A percentile compares a stretch with the other conserved stretches of the same genome.
Conservation (phyloP, 352 stramenopile genomes). For the Aphanomyces invadans region DNA sequence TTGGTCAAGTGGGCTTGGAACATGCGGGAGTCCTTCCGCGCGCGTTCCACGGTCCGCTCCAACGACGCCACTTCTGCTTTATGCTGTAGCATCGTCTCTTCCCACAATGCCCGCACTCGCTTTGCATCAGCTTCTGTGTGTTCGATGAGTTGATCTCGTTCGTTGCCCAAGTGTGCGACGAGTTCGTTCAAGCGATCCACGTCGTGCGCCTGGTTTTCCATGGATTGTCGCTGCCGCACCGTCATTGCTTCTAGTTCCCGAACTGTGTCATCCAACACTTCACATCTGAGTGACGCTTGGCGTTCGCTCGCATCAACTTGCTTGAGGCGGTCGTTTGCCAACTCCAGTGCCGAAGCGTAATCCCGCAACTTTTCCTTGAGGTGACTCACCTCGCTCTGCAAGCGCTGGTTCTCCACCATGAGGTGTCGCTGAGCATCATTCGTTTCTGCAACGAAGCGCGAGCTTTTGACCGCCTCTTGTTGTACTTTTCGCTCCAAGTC, state of each 20-base stretch:
- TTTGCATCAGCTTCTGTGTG: slow-evolving; percentile 62
- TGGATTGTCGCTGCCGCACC: neutral
- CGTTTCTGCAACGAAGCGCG: slow-evolving; percentile 1
- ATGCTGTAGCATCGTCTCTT: slow-evolving; percentile 67
- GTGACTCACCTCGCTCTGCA: slow-evolving; percentile 12
- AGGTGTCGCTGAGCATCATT: slow-evolving; percentile 13
- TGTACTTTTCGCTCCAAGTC: slow-evolving; percentile 16
- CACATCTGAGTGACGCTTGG: neutral
- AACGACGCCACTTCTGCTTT: slow-evolving; percentile 43
- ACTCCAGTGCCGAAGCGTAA: neutral
- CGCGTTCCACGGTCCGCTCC: slow-evolving; percentile 36
- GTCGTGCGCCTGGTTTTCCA: slow-evolving; percentile 5
- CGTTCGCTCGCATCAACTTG: slow-evolving; percentile 13
- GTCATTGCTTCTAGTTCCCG: slow-evolving; percentile 18
- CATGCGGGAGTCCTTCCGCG: slow-evolving; percentile 21
- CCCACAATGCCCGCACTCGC: slow-evolving; percentile 66
- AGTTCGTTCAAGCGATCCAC: slow-evolving; percentile 12
- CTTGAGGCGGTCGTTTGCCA: slow-evolving; percentile 13
- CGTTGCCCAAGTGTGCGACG: slow-evolving; percentile 14
- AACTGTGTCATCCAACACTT: slow-evolving; percentile 10
- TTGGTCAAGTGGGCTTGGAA: neutral
- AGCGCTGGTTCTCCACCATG: slow-evolving; percentile 22
- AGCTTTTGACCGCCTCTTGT: slow-evolving; percentile 3
- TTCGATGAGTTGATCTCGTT: slow-evolving; percentile 55
- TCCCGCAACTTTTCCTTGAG: slow-evolving; percentile 23